Conservation (phyloP, 306 rosid species). For the cucumber (Cucumis sativus) region Cucumber_9930_V3 NC_026660.2:21704501-21705000, state of each 20-base stretch:
- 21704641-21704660: constrained; percentile 9
- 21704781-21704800: background rate
- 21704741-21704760: background rate
- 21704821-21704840: background rate
- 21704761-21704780: background rate
- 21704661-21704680: background rate
- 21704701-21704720: constrained; percentile 12
- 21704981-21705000: background rate
- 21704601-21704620: background rate
- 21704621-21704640: background rate
- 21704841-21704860: background rate
- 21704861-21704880: background rate
- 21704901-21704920: constrained; percentile 9
- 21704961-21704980: background rate
- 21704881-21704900: constrained; percentile 9
- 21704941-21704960: constrained; percentile 17
- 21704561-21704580: background rate
- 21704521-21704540: background rate
- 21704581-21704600: background rate
- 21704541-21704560: background rate
- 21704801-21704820: too few relatives aligned
- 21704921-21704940: constrained; percentile 21
- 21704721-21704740: background rate
- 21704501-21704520: too few relatives aligned
- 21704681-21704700: background rate